Percentiles rank a stretch among this genome's conserved stretches.
Evolutionary conservation across 176 grass and related monocot genomes (phyloP).

Genomic region (Musa itinerans): DNA sequence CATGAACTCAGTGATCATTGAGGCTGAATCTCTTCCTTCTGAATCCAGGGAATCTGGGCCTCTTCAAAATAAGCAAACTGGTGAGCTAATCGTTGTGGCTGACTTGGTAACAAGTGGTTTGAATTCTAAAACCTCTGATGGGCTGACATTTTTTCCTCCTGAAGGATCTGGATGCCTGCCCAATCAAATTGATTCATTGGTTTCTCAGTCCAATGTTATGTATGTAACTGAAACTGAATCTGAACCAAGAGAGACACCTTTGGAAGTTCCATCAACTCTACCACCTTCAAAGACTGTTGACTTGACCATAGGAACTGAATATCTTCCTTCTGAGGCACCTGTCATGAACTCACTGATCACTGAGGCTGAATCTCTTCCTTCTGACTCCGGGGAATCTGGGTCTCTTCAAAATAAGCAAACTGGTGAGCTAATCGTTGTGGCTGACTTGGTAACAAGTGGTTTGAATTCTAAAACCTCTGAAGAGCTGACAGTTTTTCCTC

Average conservation of each 20-base stretch:
- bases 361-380: not conserved
- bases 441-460: not conserved
- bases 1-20: not conserved
- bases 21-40: not conserved
- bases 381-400: too few relatives aligned
- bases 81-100: not conserved
- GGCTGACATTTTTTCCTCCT: not conserved
- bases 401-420: constrained; percentile 17
- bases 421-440: not conserved
- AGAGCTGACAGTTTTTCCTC: not conserved
- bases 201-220: not conserved
- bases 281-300: not conserved
- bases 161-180: not conserved
- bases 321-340: not conserved
- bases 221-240: constrained; percentile 1
- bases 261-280: constrained; percentile 1
- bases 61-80: constrained; percentile 18
- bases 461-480: constrained; percentile 1
- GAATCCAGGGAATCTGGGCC: too few relatives aligned
- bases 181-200: not conserved
- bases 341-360: not conserved
- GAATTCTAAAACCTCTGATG: constrained; percentile 1
- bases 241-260: not conserved
- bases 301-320: not conserved
- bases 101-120: not conserved